Percentiles rank a stretch among this genome's conserved stretches.
Conservation (phyloP, 2,329 filamentous ascomycete genomes). For the Fusarium sp. region DNA sequence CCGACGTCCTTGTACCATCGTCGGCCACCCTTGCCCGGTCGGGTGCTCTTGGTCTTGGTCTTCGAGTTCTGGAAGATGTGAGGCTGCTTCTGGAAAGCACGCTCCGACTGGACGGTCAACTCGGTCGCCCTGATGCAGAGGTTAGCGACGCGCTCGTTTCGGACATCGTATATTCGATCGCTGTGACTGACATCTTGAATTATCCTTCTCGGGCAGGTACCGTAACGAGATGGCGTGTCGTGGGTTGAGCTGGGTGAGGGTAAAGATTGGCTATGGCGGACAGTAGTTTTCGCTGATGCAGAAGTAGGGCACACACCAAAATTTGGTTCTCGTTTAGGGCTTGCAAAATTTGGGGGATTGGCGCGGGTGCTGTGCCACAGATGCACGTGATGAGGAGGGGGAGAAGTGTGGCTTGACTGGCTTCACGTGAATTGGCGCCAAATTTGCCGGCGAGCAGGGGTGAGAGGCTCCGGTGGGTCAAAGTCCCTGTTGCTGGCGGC, state of each 20-base stretch:
- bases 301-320: constrained; percentile 54
- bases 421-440: constrained; percentile 38
- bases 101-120: constrained; percentile 99
- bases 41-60: constrained; percentile 84
- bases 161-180: constrained; percentile 37
- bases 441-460: neutral
- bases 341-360: constrained; percentile 54
- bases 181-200: constrained; percentile 57
- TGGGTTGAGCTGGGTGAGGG: constrained; percentile 51
- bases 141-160: constrained; percentile 48
- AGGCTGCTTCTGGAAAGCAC: constrained; percentile 99
- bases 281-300: constrained; percentile 53
- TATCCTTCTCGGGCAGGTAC: constrained; percentile 55
- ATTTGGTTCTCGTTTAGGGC: constrained; percentile 53
- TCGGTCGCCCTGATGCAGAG: constrained; percentile 86
- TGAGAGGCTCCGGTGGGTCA: constrained; percentile 31
- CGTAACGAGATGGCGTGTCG: constrained; percentile 55
- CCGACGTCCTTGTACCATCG: constrained; percentile 99
- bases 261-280: constrained; percentile 46
- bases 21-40: constrained; percentile 90
- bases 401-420: neutral
- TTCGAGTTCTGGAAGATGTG: constrained; percentile 99
- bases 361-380: constrained; percentile 38
- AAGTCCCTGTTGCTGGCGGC: constrained; percentile 38
- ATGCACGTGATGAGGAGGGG: constrained; percentile 44